Conservation (phyloP, 2,329 filamentous ascomycete genomes). For the Chrysoporthe austroafricana region DNA sequence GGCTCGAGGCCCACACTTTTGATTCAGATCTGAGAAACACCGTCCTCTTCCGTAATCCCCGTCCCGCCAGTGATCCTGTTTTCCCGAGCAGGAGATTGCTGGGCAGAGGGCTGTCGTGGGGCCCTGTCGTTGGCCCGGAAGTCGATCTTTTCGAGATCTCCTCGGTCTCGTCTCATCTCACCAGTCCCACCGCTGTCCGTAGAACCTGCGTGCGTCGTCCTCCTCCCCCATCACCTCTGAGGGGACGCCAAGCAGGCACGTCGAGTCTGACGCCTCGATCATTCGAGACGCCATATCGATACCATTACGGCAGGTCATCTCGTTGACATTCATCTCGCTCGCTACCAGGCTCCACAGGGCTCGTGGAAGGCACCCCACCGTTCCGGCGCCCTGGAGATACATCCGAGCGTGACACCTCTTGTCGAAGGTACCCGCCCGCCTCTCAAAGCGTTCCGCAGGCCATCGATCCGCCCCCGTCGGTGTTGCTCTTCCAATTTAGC, state of each 20-base stretch:
- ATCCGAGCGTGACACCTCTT: neutral
- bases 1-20: neutral
- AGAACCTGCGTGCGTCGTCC: slow-evolving; percentile 2
- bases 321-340: neutral
- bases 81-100: neutral
- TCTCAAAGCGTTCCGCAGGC: slow-evolving; percentile 22
- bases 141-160: slow-evolving; percentile 7
- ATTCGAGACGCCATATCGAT: neutral
- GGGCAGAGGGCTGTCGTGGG: neutral
- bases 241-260: no score
- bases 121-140: slow-evolving; percentile 3
- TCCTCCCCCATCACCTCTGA: neutral
- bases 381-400: neutral
- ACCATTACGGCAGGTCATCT: neutral
- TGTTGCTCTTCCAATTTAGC: slow-evolving; percentile 12
- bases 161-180: neutral
- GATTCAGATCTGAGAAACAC: neutral
- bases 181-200: neutral
- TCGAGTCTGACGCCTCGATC: no score
- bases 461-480: slow-evolving; percentile 12
- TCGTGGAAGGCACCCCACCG: neutral
- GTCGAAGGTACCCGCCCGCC: slow-evolving; percentile 8
- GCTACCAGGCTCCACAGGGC: neutral
- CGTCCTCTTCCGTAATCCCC: neutral
- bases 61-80: neutral